Percentiles rank a stretch among this genome's conserved stretches.
Conservation (phyloP, 306 rosid genomes). For the Lathyrus aphaca region DNA sequence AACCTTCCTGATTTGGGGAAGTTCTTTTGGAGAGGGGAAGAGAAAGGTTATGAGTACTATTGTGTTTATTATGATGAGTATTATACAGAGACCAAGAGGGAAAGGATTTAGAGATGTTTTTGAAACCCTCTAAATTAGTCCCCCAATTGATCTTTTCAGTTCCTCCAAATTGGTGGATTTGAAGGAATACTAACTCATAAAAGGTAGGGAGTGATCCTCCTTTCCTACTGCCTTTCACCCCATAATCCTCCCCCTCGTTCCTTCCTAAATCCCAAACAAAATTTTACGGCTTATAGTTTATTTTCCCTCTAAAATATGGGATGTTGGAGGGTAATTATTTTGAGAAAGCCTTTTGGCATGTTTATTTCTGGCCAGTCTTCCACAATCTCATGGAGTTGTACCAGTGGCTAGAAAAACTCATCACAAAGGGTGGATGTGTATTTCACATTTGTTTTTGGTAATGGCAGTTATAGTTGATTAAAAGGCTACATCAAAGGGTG, state of each 20-base stretch:
- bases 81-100: neutral
- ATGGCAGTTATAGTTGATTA: slow-evolving; percentile 29
- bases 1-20: too few species aligned
- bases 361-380: slow-evolving; percentile 45
- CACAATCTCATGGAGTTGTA: slow-evolving; percentile 23
- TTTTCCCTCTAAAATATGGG: neutral
- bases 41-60: neutral
- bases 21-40: too few species aligned
- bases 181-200: neutral
- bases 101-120: neutral
- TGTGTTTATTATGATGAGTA: neutral
- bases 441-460: slow-evolving; percentile 43
- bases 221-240: neutral
- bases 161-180: neutral
- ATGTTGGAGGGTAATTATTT: slow-evolving; percentile 12
- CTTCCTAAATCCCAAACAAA: neutral
- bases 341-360: slow-evolving; percentile 23
- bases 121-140: neutral
- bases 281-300: neutral
- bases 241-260: neutral
- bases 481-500: slow-evolving; percentile 52
- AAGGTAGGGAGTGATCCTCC: neutral
- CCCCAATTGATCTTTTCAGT: neutral
- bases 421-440: slow-evolving; percentile 50
- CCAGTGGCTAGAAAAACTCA: neutral